phyloP scores from a whole-genome alignment of 2,329 filamentous ascomycete species.

The Hymenoscyphus occultus region DNA sequence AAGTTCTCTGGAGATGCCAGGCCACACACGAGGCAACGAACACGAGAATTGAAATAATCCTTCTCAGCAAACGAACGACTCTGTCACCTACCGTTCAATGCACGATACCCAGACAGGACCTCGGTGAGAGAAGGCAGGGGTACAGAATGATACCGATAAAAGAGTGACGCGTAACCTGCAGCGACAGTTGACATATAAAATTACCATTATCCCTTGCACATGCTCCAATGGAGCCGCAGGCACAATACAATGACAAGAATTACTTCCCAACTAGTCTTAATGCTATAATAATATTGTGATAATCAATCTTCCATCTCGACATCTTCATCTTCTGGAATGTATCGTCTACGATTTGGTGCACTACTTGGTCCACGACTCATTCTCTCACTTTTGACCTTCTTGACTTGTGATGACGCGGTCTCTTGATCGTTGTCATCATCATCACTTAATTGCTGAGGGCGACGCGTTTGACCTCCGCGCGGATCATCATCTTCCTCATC shows the following conservation, averaged over 20 bases:
- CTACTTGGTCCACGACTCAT: neutral
- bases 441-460: slow-evolving; percentile 23
- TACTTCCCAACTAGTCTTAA: neutral
- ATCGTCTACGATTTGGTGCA: neutral
- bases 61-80: neutral
- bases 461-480: slow-evolving; percentile 22
- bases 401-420: slow-evolving; percentile 6
- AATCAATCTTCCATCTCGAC: slow-evolving; percentile 12
- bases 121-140: neutral
- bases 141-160: neutral
- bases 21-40: neutral
- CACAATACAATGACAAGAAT: neutral
- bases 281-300: neutral
- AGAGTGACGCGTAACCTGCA: neutral
- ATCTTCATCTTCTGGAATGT: slow-evolving; percentile 7
- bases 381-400: slow-evolving; percentile 15
- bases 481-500: slow-evolving; percentile 35
- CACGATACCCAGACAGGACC: neutral
- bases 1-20: too few species aligned
- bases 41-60: neutral
- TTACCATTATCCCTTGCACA: neutral
- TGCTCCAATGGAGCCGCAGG: neutral
- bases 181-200: neutral
- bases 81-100: neutral
- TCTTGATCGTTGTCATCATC: slow-evolving; percentile 19